These are phyloP conservation scores for Aquilaria agallochum DNA, from an alignment of 441 rosid species.

Conservation along the genomic window DNA sequence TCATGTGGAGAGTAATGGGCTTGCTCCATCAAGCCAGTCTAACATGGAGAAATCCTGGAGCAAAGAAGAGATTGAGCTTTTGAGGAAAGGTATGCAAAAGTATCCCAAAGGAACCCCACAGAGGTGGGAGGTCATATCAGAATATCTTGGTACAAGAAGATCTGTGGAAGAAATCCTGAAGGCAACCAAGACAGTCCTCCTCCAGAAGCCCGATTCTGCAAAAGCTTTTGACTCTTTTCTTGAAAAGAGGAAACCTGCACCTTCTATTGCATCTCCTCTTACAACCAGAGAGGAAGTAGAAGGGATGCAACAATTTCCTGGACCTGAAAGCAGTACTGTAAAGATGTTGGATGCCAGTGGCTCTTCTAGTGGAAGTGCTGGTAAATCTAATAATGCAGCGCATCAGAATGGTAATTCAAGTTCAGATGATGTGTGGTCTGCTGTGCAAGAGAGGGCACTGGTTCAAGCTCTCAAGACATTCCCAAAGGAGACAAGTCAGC, in stretches of 20 bases:
- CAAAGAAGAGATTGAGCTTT: conserved; percentile 86
- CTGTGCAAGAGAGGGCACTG: conserved; percentile 92
- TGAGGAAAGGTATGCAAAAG: conserved; percentile 87
- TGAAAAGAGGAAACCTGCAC: conserved; percentile 89
- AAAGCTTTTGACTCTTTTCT: conserved; percentile 97
- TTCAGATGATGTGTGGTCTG: conserved; percentile 84
- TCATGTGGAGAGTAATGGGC: conserved; percentile 41
- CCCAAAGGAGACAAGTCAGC: conserved; percentile 85
- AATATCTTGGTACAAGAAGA: conserved; percentile 86
- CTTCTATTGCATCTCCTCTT: conserved; percentile 76
- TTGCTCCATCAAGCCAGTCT: conserved; percentile 31
- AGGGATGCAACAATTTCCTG: conserved; percentile 28
- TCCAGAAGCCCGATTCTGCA: conserved; percentile 87
- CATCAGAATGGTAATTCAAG: conserved; percentile 38
- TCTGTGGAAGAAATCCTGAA: conserved; percentile 91
- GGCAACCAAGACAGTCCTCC: conserved; percentile 96
- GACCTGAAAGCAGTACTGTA: conserved; percentile 19
- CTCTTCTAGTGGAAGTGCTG: conserved; percentile 27
- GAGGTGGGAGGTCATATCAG: conserved; percentile 97
- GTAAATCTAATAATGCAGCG: conserved; percentile 27
- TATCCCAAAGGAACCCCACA: conserved; percentile 93
- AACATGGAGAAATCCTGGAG: conserved; percentile 88
- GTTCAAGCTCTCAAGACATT: conserved; percentile 96
- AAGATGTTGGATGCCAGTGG: conserved; percentile 35
- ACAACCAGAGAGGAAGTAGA: conserved; percentile 75